phyloP scores from a whole-genome alignment of 192 early-diverging fungal species.

The Radiomyces spectabilis region DNA sequence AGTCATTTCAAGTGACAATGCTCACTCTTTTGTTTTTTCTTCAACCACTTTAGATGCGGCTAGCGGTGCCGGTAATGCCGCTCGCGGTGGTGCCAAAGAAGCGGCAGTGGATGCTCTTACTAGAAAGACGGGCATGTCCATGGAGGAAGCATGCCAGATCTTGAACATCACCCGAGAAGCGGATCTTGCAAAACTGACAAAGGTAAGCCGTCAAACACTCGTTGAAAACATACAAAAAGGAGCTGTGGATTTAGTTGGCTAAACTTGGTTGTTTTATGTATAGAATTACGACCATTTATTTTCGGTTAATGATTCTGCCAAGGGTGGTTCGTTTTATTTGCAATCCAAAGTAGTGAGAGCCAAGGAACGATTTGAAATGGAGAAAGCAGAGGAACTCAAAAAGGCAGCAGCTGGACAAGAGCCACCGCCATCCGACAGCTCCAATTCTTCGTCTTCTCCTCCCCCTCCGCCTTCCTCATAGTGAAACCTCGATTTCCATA shows the following conservation, averaged over 20 bases:
- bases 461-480: no score
- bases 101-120: constrained; percentile 64
- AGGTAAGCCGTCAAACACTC: constrained; percentile 19
- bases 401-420: constrained; percentile 3
- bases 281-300: constrained; percentile 85
- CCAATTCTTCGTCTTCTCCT: not conserved
- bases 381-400: constrained; percentile 57
- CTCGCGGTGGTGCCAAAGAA: constrained; percentile 39
- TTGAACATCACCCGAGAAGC: constrained; percentile 73
- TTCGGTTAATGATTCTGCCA: constrained; percentile 75
- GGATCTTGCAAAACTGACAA: constrained; percentile 39
- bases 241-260: not conserved
- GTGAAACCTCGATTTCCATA: no score
- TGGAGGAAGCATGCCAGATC: constrained; percentile 89
- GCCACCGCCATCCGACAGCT: not conserved
- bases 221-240: not conserved
- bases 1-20: no score
- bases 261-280: not conserved
- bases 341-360: constrained; percentile 92
- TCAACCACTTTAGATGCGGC: constrained; percentile 68
- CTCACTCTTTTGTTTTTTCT: no score
- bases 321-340: constrained; percentile 89
- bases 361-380: constrained; percentile 90
- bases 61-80: constrained; percentile 59
- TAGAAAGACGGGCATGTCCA: constrained; percentile 70